Conservation (phyloP, 2,329 filamentous ascomycete genomes). For the Talaromyces sp. region DNA sequence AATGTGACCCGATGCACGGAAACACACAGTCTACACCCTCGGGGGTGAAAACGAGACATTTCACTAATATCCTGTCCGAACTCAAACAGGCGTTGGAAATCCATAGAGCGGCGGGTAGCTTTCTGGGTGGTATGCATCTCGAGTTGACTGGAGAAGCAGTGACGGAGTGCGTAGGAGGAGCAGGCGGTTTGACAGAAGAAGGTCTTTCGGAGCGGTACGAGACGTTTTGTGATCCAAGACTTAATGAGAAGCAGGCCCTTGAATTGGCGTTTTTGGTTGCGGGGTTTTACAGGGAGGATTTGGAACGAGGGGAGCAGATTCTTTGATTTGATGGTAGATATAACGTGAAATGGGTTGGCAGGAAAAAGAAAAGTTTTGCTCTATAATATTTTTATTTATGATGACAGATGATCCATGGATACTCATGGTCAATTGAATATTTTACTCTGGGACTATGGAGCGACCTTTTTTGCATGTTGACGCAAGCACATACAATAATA, state of each 20-base stretch:
- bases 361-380: no score
- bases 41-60: conserved; percentile 88
- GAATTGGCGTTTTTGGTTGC: conserved; percentile 93
- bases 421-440: no score
- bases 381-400: no score
- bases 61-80: conserved; percentile 84
- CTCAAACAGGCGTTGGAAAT: conserved; percentile 76
- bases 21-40: conserved; percentile 62
- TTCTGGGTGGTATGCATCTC: conserved; percentile 88
- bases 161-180: conserved; percentile 91
- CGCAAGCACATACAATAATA: no score
- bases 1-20: conserved; percentile 98
- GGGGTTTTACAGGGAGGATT: conserved; percentile 62
- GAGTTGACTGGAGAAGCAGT: conserved; percentile 95
- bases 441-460: no score
- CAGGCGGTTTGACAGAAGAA: conserved; percentile 78
- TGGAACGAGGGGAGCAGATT: conserved; percentile 17
- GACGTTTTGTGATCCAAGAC: conserved; percentile 86
- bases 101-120: conserved; percentile 76
- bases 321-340: background rate
- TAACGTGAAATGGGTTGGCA: no score
- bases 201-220: conserved; percentile 89
- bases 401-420: no score
- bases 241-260: conserved; percentile 97
- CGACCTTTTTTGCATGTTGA: no score